Base-by-base conservation (phyloP, 2,329 filamentous ascomycete species). In the Myriosclerotinia curreyana region DNA sequence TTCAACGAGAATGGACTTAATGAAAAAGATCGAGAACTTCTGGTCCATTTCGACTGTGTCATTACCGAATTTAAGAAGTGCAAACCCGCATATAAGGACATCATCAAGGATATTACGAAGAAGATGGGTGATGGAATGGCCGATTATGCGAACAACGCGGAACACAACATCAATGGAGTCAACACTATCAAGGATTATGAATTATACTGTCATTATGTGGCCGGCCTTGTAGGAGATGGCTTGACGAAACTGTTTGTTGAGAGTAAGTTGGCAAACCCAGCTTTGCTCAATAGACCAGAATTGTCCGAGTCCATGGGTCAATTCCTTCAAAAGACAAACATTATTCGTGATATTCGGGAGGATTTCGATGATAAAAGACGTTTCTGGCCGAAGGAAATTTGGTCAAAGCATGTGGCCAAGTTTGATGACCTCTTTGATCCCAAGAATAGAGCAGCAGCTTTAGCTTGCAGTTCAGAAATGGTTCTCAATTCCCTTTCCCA, bases 71-170 rank as follows among this genome's bases (percentile, higher is more conserved):
- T 94, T 77, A 91, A 90, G 80, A 89, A 90, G 78, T 81, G 96
- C 77, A 96, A 97, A 81, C 85, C 87, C 56, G 85, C 84, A 64
- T 98, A 99, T 79, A 85, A 84, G 76, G 84, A 82, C 8, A 93
- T 98, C 74, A 95, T 99, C 78, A 88, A 89, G 77, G 94, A 98
- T 72, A 96, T 98, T 74, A 92, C 92, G 40, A 81, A 87, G 74
- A 90, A 92, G 79, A 99, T 99, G 95, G 94, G 93, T 68, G 93
- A 98, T 74, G 95, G 95, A 70, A 99, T 99, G 95, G 95, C 95
- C 36, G 94, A 99, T 78, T 99, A 96, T 76, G 90, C 86, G 49
- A 82, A 90, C 70, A 95, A 96, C 72, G 88, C 91, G 17, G 91
- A 95, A 71, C 84, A 90, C 77, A 91, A 92, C 71, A 80, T 84